A percentile compares a stretch with the other conserved stretches of the same genome.
Conservation (phyloP, 768 basidiomycete species). For the Xerocomellus dryophilus region DNA sequence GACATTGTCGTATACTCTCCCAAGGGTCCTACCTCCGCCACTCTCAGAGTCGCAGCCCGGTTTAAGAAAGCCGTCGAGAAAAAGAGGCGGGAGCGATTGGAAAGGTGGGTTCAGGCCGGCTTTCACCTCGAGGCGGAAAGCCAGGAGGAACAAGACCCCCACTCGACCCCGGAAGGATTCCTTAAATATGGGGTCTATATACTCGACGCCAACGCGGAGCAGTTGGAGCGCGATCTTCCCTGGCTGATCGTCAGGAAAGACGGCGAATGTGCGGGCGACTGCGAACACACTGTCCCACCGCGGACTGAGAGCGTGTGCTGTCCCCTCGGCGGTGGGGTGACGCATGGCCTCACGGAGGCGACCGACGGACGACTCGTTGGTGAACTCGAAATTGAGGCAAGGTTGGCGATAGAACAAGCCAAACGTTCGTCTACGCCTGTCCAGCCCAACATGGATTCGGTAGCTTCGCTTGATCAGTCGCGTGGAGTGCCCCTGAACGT, state of each 20-base stretch:
- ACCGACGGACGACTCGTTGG: constrained; percentile 29
- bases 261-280: constrained; percentile 22
- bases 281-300: constrained; percentile 8
- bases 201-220: constrained; percentile 28
- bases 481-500: neutral
- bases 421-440: neutral
- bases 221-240: constrained; percentile 27
- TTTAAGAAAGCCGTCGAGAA: constrained; percentile 62
- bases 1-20: constrained; percentile 89
- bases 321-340: neutral
- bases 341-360: constrained; percentile 30
- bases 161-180: constrained; percentile 27
- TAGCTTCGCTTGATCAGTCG: neutral
- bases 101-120: constrained; percentile 20
- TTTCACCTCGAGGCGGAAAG: constrained; percentile 5
- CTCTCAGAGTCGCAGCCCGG: constrained; percentile 58
- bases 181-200: constrained; percentile 32
- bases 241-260: constrained; percentile 32
- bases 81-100: constrained; percentile 51
- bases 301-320: neutral
- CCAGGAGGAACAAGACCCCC: constrained; percentile 17
- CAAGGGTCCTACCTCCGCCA: constrained; percentile 50
- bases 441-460: neutral
- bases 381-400: constrained; percentile 25
- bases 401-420: constrained; percentile 2